phyloP scores from a whole-genome alignment of 2,329 filamentous ascomycete genomes.

The Phaeosphaeriaceae sp. region DNA sequence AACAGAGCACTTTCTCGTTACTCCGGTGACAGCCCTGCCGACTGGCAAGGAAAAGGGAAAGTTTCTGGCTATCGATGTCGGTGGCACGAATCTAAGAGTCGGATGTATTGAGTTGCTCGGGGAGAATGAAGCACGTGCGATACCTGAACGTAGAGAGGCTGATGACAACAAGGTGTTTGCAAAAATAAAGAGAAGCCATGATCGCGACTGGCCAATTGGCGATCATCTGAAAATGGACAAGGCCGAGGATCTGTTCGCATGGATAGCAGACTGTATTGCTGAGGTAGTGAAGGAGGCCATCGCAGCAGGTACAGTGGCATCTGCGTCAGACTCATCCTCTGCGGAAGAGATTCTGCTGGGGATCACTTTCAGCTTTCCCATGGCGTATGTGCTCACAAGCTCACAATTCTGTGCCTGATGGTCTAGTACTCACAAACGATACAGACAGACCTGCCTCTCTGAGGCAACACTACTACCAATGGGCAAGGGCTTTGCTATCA shows the following conservation, averaged over 20 bases:
- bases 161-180: constrained; percentile 25
- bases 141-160: constrained; percentile 14
- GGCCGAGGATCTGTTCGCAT: constrained; percentile 76
- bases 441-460: constrained; percentile 64
- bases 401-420: too few species aligned
- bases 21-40: constrained; percentile 49
- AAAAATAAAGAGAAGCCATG: constrained; percentile 66
- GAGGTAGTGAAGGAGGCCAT: constrained; percentile 70
- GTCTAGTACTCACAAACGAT: constrained; percentile 13
- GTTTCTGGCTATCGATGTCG: constrained; percentile 56
- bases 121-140: constrained; percentile 43
- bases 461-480: constrained; percentile 71
- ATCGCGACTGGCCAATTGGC: constrained; percentile 76
- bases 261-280: constrained; percentile 80
- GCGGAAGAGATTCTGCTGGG: constrained; percentile 65
- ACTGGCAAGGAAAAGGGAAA: constrained; percentile 72
- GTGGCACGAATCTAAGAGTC: constrained; percentile 72
- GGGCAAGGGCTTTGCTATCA: constrained; percentile 74
- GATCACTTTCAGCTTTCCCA: constrained; percentile 75
- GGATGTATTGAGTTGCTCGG: constrained; percentile 69
- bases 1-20: constrained; percentile 49
- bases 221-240: constrained; percentile 77
- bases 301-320: constrained; percentile 34
- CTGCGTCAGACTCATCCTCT: constrained; percentile 34
- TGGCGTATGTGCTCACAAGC: constrained; percentile 53